Conservation (phyloP, 2,329 filamentous ascomycete genomes). For the Macrophomina pseudophaseolina region DNA sequence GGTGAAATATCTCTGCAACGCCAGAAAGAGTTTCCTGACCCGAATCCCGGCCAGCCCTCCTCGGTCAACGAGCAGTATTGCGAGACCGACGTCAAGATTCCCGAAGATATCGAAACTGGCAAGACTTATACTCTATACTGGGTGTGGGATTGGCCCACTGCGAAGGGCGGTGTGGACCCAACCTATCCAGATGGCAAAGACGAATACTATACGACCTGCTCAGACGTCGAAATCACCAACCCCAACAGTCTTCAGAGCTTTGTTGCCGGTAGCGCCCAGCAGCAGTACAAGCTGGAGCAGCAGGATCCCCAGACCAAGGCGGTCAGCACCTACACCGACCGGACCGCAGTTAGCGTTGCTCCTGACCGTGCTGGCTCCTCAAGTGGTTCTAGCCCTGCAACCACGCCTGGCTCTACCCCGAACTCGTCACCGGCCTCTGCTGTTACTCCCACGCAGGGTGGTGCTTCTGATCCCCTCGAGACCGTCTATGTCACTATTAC, state of each 20-base stretch:
- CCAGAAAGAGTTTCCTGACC: slow-evolving; percentile 60
- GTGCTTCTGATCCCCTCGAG: neutral
- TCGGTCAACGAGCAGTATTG: slow-evolving; percentile 57
- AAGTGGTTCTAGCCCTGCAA: neutral
- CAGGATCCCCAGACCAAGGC: slow-evolving; percentile 50
- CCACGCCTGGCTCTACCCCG: slow-evolving; percentile 6
- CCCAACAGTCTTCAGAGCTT: slow-evolving; percentile 30
- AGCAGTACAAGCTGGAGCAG: slow-evolving; percentile 38
- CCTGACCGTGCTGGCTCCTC: slow-evolving; percentile 15
- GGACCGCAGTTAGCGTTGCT: slow-evolving; percentile 46
- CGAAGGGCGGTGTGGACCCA: slow-evolving; percentile 41
- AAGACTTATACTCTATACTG: slow-evolving; percentile 80
- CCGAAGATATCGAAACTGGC: slow-evolving; percentile 62
- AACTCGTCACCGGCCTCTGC: neutral
- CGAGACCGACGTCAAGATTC: slow-evolving; percentile 79
- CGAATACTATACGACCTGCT: slow-evolving; percentile 62
- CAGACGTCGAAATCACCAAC: slow-evolving; percentile 51
- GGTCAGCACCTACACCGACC: slow-evolving; percentile 43
- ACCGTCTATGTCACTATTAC: slow-evolving; percentile 23
- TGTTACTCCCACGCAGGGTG: neutral
- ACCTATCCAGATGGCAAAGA: slow-evolving; percentile 49
- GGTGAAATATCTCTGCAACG: slow-evolving; percentile 64
- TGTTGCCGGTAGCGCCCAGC: slow-evolving; percentile 11
- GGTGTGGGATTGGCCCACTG: slow-evolving; percentile 88
- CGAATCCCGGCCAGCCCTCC: slow-evolving; percentile 55